These are phyloP conservation scores for Pseudognaphalium luteoalbum DNA, from an alignment of 129 eudicot species.

Conservation along the genomic window DNA sequence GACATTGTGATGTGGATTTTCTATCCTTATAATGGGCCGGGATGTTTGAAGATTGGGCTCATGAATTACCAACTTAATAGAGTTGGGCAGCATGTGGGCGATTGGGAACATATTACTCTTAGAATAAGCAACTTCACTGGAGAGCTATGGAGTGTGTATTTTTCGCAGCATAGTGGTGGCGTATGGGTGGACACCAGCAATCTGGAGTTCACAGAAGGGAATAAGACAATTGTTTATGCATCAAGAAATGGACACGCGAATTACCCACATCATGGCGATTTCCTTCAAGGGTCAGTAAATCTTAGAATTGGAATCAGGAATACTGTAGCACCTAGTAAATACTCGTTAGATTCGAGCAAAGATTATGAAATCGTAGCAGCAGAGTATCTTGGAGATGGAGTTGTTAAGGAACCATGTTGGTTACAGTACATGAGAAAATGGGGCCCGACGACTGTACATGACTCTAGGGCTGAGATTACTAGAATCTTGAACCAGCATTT, in stretches of 20 bases:
- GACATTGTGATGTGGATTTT: slow-evolving; percentile 92
- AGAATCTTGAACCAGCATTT: slow-evolving; percentile 47
- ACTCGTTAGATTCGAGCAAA: slow-evolving; percentile 62
- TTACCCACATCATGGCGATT: slow-evolving; percentile 68
- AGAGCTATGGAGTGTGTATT: slow-evolving; percentile 64
- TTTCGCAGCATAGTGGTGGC: slow-evolving; percentile 95
- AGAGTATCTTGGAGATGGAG: slow-evolving; percentile 80
- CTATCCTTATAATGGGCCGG: slow-evolving; percentile 92
- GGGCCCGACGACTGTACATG: slow-evolving; percentile 84
- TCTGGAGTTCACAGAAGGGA: slow-evolving; percentile 81
- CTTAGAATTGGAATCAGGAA: slow-evolving; percentile 82
- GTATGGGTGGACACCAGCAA: slow-evolving; percentile 65
- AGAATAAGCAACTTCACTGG: slow-evolving; percentile 90
- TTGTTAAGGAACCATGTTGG: slow-evolving; percentile 75
- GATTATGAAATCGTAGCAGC: slow-evolving; percentile 74
- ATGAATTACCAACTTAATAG: slow-evolving; percentile 53
- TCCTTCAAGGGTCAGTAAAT: slow-evolving; percentile 71
- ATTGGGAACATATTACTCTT: slow-evolving; percentile 93
- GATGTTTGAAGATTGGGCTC: slow-evolving; percentile 63
- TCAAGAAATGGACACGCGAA: slow-evolving; percentile 84
- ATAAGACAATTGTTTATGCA: slow-evolving; percentile 64
- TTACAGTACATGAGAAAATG: slow-evolving; percentile 88
- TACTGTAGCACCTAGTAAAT: slow-evolving; percentile 59
- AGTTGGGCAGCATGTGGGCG: slow-evolving; percentile 86
- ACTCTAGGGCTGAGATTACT: slow-evolving; percentile 61